These are phyloP conservation scores for Colletotrichum sp. DNA, from an alignment of 2,329 filamentous ascomycete species.

Conservation along the genomic window DNA sequence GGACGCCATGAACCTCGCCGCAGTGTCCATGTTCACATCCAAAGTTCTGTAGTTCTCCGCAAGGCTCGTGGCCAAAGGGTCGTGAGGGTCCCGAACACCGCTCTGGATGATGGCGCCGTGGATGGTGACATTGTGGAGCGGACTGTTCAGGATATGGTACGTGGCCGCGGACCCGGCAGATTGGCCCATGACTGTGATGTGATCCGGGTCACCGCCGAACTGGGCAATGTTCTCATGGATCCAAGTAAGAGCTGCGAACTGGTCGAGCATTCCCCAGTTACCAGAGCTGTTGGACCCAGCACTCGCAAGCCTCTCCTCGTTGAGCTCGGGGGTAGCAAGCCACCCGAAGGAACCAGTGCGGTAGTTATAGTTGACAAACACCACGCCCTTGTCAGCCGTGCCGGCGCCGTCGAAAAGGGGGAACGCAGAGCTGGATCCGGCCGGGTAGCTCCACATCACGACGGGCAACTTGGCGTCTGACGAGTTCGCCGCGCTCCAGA, in stretches of 20 bases:
- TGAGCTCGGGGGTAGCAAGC: neutral
- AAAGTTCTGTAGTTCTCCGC: neutral
- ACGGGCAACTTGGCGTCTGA: constrained; percentile 31
- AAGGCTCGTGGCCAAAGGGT: neutral
- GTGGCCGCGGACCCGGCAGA: neutral
- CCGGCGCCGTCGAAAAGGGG: neutral
- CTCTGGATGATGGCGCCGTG: neutral
- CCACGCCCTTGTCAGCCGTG: neutral
- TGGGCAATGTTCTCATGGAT: neutral
- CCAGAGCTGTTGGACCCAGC: neutral
- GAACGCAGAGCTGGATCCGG: neutral
- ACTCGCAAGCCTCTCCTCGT: neutral
- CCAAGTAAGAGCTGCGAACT: neutral
- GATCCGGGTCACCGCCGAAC: neutral
- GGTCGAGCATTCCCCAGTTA: neutral
- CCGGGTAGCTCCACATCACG: constrained; percentile 26
- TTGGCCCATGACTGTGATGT: neutral
- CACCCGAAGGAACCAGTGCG: neutral
- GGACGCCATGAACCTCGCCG: neutral
- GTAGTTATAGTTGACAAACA: neutral
- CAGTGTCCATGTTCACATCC: neutral
- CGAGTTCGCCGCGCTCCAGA: constrained; percentile 33
- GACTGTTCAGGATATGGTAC: neutral
- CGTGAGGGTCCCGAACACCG: neutral
- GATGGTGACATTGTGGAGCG: neutral